Evolutionary conservation across 23 red algal genomes (phyloP).

Genomic region (Porphyridium purpureum): DNA sequence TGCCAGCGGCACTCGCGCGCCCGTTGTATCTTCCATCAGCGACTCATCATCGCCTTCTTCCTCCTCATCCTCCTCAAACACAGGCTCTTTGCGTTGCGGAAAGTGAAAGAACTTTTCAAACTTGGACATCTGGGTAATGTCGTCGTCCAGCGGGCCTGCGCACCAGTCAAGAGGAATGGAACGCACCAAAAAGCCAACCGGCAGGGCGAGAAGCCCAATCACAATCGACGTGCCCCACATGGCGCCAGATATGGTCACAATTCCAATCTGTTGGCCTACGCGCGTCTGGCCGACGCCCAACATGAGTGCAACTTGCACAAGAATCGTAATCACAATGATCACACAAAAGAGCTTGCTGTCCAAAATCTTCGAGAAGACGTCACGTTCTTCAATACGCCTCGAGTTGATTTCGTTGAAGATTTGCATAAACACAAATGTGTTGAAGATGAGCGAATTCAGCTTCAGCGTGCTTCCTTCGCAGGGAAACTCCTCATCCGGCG

Average conservation of each 20-base stretch:
- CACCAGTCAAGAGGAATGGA: slow-evolving; percentile 61
- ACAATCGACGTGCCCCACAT: slow-evolving; percentile 37
- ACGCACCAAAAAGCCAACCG: slow-evolving; percentile 52
- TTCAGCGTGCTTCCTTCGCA: slow-evolving; percentile 32
- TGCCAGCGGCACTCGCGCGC: slow-evolving; percentile 8
- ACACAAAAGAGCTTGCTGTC: slow-evolving; percentile 26
- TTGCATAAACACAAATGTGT: slow-evolving; percentile 91
- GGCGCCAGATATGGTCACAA: slow-evolving; percentile 24
- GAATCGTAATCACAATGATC: slow-evolving; percentile 38
- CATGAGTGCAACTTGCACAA: slow-evolving; percentile 61
- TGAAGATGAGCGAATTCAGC: slow-evolving; percentile 67
- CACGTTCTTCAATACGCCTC: slow-evolving; percentile 23
- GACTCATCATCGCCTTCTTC: slow-evolving; percentile 3
- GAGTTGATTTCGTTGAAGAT: slow-evolving; percentile 62
- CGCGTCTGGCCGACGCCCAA: slow-evolving; percentile 36
- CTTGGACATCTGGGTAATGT: slow-evolving; percentile 42
- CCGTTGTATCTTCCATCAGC: not conserved
- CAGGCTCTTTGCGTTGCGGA: slow-evolving; percentile 16
- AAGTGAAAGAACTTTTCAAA: slow-evolving; percentile 40
- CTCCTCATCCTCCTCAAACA: not conserved
- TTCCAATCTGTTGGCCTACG: slow-evolving; percentile 54
- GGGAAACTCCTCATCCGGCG: slow-evolving; percentile 3
- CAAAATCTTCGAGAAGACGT: slow-evolving; percentile 42
- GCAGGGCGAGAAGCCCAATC: slow-evolving; percentile 32
- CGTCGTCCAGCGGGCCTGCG: slow-evolving; percentile 50